Conservation (phyloP, 495 filamentous ascomycete genomes). For the Geopyxis carbonaria region DNA sequence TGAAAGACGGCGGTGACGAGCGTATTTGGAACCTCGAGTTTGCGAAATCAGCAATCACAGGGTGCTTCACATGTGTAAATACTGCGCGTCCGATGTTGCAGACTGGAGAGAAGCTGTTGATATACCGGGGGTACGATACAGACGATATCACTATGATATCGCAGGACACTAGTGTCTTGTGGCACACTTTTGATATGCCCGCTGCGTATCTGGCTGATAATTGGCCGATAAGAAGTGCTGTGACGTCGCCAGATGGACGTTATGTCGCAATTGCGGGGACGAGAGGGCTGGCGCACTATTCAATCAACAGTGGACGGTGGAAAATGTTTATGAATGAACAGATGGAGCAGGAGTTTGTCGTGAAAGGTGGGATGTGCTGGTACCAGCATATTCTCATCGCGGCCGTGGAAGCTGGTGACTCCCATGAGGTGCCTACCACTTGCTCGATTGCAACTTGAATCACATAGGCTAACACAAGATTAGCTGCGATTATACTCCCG, state of each 20-base stretch:
- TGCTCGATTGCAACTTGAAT: neutral
- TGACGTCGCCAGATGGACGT: slow-evolving; percentile 76
- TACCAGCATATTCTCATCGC: slow-evolving; percentile 89
- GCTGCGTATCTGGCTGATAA: slow-evolving; percentile 69
- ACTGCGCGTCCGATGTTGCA: slow-evolving; percentile 75
- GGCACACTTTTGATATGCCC: slow-evolving; percentile 83
- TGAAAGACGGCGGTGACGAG: slow-evolving; percentile 42
- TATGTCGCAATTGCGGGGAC: slow-evolving; percentile 91
- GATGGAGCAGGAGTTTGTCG: slow-evolving; percentile 74
- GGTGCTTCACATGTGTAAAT: slow-evolving; percentile 80
- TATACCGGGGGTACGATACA: slow-evolving; percentile 85
- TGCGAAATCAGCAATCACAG: slow-evolving; percentile 74
- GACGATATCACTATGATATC: slow-evolving; percentile 80
- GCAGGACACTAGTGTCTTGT: slow-evolving; percentile 65
- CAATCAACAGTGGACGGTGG: slow-evolving; percentile 85
- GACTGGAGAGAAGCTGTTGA: slow-evolving; percentile 65
- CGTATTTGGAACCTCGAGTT: slow-evolving; percentile 79
- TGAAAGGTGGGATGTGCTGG: slow-evolving; percentile 97
- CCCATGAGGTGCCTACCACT: slow-evolving; percentile 44
- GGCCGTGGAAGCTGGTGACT: slow-evolving; percentile 69
- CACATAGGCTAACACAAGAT: neutral
- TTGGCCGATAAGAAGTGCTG: slow-evolving; percentile 75
- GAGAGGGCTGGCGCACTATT: slow-evolving; percentile 88
- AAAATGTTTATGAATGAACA: slow-evolving; percentile 72
- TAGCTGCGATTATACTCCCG: slow-evolving; percentile 80